These are phyloP conservation scores for Nasturtium officinale DNA, from an alignment of 345 rosid genomes.

Conservation along the genomic window DNA sequence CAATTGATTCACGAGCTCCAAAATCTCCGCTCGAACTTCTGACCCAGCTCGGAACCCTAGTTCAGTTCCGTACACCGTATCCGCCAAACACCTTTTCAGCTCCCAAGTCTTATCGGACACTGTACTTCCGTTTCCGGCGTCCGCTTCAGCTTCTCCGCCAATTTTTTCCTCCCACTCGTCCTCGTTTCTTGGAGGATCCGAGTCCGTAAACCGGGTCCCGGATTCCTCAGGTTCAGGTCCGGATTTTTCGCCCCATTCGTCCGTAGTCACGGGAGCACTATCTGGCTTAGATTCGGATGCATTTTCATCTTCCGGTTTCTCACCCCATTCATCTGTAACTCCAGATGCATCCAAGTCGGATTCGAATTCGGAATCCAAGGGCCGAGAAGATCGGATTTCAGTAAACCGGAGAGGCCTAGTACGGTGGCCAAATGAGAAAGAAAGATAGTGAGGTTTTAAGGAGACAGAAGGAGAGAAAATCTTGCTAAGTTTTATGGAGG, in stretches of 20 bases:
- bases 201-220: constrained; percentile 53
- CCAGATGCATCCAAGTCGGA: constrained; percentile 13
- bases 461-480: constrained; percentile 27
- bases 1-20: constrained; percentile 85
- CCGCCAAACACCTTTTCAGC: constrained; percentile 80
- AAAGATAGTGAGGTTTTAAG: constrained; percentile 12
- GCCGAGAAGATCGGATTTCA: constrained; percentile 35
- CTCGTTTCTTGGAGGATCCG: constrained; percentile 77
- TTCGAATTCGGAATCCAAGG: constrained; percentile 40
- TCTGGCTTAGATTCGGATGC: constrained; percentile 36
- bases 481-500: constrained; percentile 15
- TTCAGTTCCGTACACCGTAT: constrained; percentile 78
- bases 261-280: constrained; percentile 42
- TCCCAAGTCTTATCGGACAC: constrained; percentile 47
- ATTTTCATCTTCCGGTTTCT: constrained; percentile 43
- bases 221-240: constrained; percentile 45
- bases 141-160: constrained; percentile 34
- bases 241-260: constrained; percentile 87
- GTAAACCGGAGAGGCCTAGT: constrained; percentile 33
- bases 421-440: constrained; percentile 34
- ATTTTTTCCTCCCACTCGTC: constrained; percentile 75
- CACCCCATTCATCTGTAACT: constrained; percentile 73
- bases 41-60: constrained; percentile 73
- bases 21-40: constrained; percentile 80
- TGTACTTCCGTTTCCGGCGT: constrained; percentile 53